Base-by-base conservation (phyloP, 2,329 filamentous ascomycete genomes). In the Cercospora sp. region DNA sequence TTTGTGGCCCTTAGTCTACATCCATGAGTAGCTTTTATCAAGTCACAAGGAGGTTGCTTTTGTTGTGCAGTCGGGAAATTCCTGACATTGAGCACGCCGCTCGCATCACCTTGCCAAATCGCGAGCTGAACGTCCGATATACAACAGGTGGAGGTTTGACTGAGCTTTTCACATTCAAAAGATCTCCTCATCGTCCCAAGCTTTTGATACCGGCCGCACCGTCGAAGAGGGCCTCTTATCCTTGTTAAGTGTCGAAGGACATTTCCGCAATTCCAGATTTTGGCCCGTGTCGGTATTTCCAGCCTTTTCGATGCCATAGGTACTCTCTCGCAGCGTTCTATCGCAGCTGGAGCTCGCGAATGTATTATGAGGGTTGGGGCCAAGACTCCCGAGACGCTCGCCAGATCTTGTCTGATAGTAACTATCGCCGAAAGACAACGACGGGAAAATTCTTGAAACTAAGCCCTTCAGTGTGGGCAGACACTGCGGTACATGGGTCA, bases 381-480 rank as follows among this genome's bases (percentile, higher is more conserved):
- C 45, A 48, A 48, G 45, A 23, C 45, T 48, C 10, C 45, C 45
- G 45, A 48, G 45, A 48, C 45, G 18, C 45, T 48, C 45, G 45
- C 45, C 45, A 23, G 45, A 48, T 48, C 45, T 48, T 23, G 55
- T 68, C 8, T 60, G 58, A 16, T 62, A 57, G 55, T 67, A 65
- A 30, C 58, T 68, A n/a, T 69, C 64, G 6, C 64, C 67, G 5
- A 66, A 61, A 1, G 64, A 63, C 26, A 70, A 23, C n/a, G 33
- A 60, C 5, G 67, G 69, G 59, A 70, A 68, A 1, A 63, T 10
- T 16, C 64, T 64, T n/a, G 69, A 69, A 5, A 70, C n/a, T 4
- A 70, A 61, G 13, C 61, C 67, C 53, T 68, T 68, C 18, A 69
- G 33, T 3, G 68, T 68, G 1, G 68, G 68, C 26, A 70, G 65